Conservation (phyloP, 495 filamentous ascomycete genomes). For the Xylaria curta region DNA sequence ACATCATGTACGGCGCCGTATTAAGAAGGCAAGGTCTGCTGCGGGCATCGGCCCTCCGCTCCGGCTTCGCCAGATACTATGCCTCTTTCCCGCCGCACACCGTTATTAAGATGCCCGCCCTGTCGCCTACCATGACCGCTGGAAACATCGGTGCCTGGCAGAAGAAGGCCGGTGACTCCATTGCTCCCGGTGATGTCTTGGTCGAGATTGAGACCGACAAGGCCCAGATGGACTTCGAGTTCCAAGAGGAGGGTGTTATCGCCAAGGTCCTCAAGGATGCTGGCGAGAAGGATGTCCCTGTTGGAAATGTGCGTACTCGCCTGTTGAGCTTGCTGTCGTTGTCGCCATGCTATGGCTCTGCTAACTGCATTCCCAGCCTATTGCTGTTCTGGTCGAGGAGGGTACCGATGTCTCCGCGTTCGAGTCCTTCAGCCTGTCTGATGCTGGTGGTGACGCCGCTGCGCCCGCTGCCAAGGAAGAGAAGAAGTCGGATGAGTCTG, state of each 20-base stretch:
- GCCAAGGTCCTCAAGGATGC: constrained; percentile 94
- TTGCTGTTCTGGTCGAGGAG: constrained; percentile 93
- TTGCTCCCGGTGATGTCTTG: constrained; percentile 93
- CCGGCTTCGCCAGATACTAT: constrained; percentile 61
- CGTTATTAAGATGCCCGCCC: constrained; percentile 95
- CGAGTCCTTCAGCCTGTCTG: constrained; percentile 82
- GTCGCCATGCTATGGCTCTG: constrained; percentile 31
- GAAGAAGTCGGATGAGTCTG: constrained; percentile 58
- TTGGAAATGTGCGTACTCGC: constrained; percentile 81
- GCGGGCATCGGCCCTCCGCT: constrained; percentile 48
- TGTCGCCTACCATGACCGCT: constrained; percentile 96
- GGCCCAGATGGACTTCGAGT: constrained; percentile 99
- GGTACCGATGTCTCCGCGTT: constrained; percentile 85
- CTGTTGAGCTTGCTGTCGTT: constrained; percentile 21
- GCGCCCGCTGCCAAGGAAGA: constrained; percentile 68
- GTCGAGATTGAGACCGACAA: constrained; percentile 99
- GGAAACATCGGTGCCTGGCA: constrained; percentile 98
- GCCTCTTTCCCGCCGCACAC: constrained; percentile 87
- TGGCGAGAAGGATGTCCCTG: constrained; percentile 92
- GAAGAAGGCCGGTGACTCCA: constrained; percentile 89
- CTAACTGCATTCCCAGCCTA: constrained; percentile 71
- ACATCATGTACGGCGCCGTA: constrained; percentile 58
- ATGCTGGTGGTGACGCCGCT: constrained; percentile 84
- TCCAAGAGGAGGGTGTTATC: constrained; percentile 95
- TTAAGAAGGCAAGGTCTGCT: constrained; percentile 62